A percentile compares a stretch with the other conserved stretches of the same genome.
These are phyloP conservation scores for Nemania sp. DNA, from an alignment of 2,329 filamentous ascomycete genomes.

Conservation along the genomic window DNA sequence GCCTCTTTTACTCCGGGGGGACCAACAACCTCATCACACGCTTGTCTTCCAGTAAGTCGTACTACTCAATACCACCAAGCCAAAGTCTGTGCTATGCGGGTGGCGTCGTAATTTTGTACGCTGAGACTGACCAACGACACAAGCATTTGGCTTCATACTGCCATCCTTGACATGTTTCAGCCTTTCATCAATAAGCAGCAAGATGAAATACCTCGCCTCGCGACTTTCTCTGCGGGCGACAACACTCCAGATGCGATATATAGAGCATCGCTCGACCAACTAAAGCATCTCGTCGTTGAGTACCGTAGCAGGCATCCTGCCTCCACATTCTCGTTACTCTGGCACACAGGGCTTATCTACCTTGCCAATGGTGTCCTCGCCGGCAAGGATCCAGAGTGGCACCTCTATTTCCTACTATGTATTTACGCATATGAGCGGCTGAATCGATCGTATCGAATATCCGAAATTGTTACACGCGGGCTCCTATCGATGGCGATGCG, in stretches of 20 bases:
- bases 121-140: no score
- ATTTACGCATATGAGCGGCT: slow-evolving; percentile 46
- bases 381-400: slow-evolving; percentile 39
- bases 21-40: slow-evolving; percentile 42
- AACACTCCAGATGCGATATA: slow-evolving; percentile 41
- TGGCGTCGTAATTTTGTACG: no score
- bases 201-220: slow-evolving; percentile 19
- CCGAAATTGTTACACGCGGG: slow-evolving; percentile 41
- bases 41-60: slow-evolving; percentile 44
- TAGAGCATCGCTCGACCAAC: slow-evolving; percentile 43
- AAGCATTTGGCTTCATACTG: slow-evolving; percentile 48
- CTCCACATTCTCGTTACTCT: slow-evolving; percentile 46
- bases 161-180: slow-evolving; percentile 45
- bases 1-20: slow-evolving; percentile 30
- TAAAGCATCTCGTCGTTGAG: slow-evolving; percentile 45
- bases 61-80: not conserved
- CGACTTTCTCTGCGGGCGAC: slow-evolving; percentile 40
- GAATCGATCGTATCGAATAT: slow-evolving; percentile 43
- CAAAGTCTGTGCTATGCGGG: not conserved
- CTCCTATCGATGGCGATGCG: slow-evolving; percentile 45
- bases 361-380: slow-evolving; percentile 45
- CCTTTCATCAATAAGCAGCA: slow-evolving; percentile 32
- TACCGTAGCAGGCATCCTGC: slow-evolving; percentile 42
- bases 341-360: slow-evolving; percentile 48
- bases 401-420: slow-evolving; percentile 45